phyloP scores from a whole-genome alignment of 768 basidiomycete genomes.

The Jaapia argillacea region DNA sequence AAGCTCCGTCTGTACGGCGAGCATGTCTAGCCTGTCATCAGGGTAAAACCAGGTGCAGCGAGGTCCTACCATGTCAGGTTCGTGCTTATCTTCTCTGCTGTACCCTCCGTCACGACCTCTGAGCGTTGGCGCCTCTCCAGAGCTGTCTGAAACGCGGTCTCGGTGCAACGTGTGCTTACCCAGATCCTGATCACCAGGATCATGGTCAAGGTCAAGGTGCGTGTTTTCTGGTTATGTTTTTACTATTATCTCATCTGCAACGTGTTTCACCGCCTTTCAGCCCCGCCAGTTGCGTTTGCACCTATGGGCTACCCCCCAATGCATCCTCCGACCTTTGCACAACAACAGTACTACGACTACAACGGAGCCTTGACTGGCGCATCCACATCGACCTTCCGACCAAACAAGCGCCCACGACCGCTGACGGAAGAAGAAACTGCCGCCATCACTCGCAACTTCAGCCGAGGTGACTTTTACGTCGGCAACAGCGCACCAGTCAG shows the following conservation, averaged over 20 bases:
- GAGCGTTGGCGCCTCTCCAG: slow-evolving; percentile 24
- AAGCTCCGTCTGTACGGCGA: slow-evolving; percentile 72
- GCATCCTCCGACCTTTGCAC: slow-evolving; percentile 36
- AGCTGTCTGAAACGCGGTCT: slow-evolving; percentile 78
- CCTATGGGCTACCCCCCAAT: slow-evolving; percentile 28
- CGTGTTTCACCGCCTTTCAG: too few relatives aligned
- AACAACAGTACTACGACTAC: slow-evolving; percentile 75
- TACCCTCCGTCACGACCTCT: slow-evolving; percentile 2
- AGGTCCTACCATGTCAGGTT: slow-evolving; percentile 79
- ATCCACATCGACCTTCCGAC: slow-evolving; percentile 71
- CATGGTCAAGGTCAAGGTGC: slow-evolving; percentile 4
- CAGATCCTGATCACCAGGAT: slow-evolving; percentile 51
- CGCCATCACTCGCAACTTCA: slow-evolving; percentile 76
- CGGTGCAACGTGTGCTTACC: slow-evolving; percentile 61
- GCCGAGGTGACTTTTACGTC: slow-evolving; percentile 74
- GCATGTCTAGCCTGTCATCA: slow-evolving; percentile 76
- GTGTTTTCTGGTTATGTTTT: not conserved
- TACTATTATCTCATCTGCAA: not conserved
- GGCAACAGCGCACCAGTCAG: slow-evolving; percentile 73
- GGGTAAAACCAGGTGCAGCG: slow-evolving; percentile 78
- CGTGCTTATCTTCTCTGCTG: slow-evolving; percentile 7
- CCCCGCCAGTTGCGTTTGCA: slow-evolving; percentile 23
- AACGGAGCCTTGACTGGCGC: slow-evolving; percentile 50
- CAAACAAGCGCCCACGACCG: slow-evolving; percentile 66
- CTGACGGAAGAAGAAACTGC: slow-evolving; percentile 80